Base-by-base conservation (phyloP, 2,329 filamentous ascomycete genomes). In the Exophiala xenobiotica region DNA sequence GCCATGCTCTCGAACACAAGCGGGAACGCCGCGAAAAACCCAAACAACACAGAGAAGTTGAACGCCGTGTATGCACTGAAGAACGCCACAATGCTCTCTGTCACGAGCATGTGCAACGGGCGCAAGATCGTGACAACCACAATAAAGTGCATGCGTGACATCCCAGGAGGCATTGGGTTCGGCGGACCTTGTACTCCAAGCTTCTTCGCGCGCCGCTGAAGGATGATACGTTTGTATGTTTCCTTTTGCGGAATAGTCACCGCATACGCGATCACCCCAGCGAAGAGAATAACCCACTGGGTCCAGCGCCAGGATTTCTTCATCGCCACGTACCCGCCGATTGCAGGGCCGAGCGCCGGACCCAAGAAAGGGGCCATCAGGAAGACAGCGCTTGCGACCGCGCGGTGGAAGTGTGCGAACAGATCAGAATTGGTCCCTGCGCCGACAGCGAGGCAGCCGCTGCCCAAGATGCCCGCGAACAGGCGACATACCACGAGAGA, bases 21-120 rank as follows among this genome's bases (percentile, higher is more conserved):
- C 0, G 87, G 85, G 62, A 95, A 95, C 1, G 89, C 87, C 0
- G 88, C 91, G 46, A 96, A 76, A 74, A 93, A 93, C 20, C 92
- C 83, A 64, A 93, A 95, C 1, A 95, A 80, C 0, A 93, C 75
- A 4, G 78, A 86, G 64, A 91, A 90, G 67, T 87, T 83, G 69
- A 89, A 89, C 35, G 83, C 79, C 74, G 85, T 86, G 70, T 89
- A 89, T 49, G 88, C 72, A 29, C 83, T 86, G 18, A 89, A 70
- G 7, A 84, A 70, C 0, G 81, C 74, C 49, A 89, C 83, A 49
- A 89, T 87, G 49, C 86, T 85, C 67, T 88, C 85, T 26, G 77
- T 76, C 53, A 86, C 79, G 8, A 89, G 76, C 57, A 88, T 78
- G 42, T 79, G 77, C 62, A 87, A 67, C 6, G 84, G 83, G 41